Evolutionary conservation across 352 stramenopile species (phyloP).

Genomic region (Globisporangium cederbergense): DNA sequence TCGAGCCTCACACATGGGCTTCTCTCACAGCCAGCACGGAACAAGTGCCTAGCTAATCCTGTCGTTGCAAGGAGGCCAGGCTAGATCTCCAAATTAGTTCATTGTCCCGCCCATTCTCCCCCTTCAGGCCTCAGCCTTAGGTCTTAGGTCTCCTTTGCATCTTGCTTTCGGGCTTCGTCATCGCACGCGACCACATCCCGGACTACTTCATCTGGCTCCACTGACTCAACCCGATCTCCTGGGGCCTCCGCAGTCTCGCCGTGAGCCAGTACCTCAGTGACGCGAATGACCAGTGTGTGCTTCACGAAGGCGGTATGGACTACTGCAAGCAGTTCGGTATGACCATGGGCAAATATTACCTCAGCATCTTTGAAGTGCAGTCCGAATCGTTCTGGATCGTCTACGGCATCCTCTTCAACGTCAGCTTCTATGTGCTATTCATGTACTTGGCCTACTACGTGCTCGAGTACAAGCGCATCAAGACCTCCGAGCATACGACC

Average conservation of each 20-base stretch:
- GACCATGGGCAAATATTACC: background rate
- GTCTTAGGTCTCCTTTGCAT: background rate
- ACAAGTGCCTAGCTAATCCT: too few species aligned
- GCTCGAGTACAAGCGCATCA: slow-evolving; percentile 1
- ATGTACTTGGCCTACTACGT: background rate
- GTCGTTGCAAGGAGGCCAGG: too few species aligned
- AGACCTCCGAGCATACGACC: background rate
- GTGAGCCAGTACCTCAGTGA: slow-evolving; percentile 6
- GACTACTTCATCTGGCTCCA: background rate
- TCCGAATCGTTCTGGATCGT: background rate
- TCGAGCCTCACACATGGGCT: too few species aligned
- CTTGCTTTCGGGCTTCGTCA: background rate
- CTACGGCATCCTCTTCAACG: background rate
- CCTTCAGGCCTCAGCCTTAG: too few species aligned
- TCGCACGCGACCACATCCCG: background rate
- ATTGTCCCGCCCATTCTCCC: background rate
- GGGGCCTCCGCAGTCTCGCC: background rate
- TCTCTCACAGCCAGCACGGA: too few species aligned
- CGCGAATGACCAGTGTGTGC: too few species aligned
- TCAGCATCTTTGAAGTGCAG: background rate
- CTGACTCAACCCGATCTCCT: slow-evolving; percentile 3
- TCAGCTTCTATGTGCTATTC: background rate
- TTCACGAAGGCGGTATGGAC: background rate
- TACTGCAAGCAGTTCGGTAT: slow-evolving; percentile 5
- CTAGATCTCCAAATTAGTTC: background rate